Evolutionary conservation across 1,139 yeast genomes (phyloP).

Genomic region (Yamadazyma pseudoaaseri): DNA sequence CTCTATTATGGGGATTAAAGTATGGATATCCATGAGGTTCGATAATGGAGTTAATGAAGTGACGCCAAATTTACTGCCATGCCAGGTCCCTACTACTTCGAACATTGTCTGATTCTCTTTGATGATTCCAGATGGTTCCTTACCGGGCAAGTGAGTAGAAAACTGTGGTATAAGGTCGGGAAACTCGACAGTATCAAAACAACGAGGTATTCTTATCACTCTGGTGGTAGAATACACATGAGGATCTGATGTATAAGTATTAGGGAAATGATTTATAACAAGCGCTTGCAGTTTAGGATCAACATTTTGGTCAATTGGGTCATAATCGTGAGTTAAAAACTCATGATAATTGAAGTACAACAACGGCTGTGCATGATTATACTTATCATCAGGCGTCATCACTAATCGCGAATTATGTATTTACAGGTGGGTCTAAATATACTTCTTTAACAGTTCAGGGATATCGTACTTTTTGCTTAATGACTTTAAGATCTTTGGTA

Average conservation of each 20-base stretch:
- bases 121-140: conserved; percentile 60
- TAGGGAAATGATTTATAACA: conserved; percentile 67
- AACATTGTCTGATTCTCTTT: conserved; percentile 21
- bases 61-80: conserved; percentile 47
- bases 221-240: conserved; percentile 40
- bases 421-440: conserved; percentile 1
- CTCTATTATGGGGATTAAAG: conserved; percentile 40
- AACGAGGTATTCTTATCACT: conserved; percentile 63
- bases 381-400: conserved; percentile 9
- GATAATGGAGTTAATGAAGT: conserved; percentile 56
- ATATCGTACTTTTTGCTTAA: conserved; percentile 3
- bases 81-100: conserved; percentile 35
- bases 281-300: conserved; percentile 43
- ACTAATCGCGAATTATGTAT: conserved; percentile 1
- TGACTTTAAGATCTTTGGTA: conserved; percentile 30
- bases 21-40: conserved; percentile 31
- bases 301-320: conserved; percentile 31
- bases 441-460: conserved; percentile 5
- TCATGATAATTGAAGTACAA: conserved; percentile 69
- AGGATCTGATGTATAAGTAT: conserved; percentile 35
- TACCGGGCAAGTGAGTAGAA: conserved; percentile 58
- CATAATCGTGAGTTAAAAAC: conserved; percentile 38
- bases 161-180: conserved; percentile 57
- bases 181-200: conserved; percentile 27
- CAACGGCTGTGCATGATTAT: conserved; percentile 12